A percentile compares a stretch with the other conserved stretches of the same genome.
Evolutionary conservation across 805 yeast genomes (phyloP).

Genomic region (Candida pini): DNA sequence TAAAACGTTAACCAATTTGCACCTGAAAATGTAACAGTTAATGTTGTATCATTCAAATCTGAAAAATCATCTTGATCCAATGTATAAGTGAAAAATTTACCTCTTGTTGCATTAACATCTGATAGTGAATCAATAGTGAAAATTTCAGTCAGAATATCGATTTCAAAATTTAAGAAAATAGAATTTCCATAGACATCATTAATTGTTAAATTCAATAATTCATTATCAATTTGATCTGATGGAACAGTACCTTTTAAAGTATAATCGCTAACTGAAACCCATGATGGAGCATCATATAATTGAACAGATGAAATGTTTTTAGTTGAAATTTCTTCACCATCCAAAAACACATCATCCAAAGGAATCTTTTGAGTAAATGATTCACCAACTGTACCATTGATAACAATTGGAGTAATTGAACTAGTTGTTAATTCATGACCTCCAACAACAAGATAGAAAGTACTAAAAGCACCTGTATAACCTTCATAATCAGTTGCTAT

Average conservation of each 20-base stretch:
- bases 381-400: slow-evolving; percentile 65
- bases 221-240: slow-evolving; percentile 31
- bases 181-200: slow-evolving; percentile 56
- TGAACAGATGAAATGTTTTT: slow-evolving; percentile 51
- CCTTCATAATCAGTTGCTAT: slow-evolving; percentile 79
- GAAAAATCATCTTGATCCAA: slow-evolving; percentile 54
- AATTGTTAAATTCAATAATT: slow-evolving; percentile 47
- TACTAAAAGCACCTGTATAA: slow-evolving; percentile 61
- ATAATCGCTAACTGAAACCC: slow-evolving; percentile 41
- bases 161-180: slow-evolving; percentile 51
- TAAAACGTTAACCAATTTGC: slow-evolving; percentile 65
- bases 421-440: slow-evolving; percentile 78
- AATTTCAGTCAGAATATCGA: slow-evolving; percentile 46
- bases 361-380: slow-evolving; percentile 56
- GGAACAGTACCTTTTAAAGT: slow-evolving; percentile 57
- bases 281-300: slow-evolving; percentile 51
- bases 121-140: slow-evolving; percentile 51
- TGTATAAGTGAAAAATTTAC: slow-evolving; percentile 51
- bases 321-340: slow-evolving; percentile 43
- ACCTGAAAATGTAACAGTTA: slow-evolving; percentile 38
- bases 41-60: slow-evolving; percentile 41
- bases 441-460: slow-evolving; percentile 75
- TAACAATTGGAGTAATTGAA: slow-evolving; percentile 45
- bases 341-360: slow-evolving; percentile 55
- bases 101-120: slow-evolving; percentile 64